A percentile compares a stretch with the other conserved stretches of the same genome.
Conservation (phyloP, 1,284 basidiomycete genomes). For the Anthracocystis walkeri region DNA sequence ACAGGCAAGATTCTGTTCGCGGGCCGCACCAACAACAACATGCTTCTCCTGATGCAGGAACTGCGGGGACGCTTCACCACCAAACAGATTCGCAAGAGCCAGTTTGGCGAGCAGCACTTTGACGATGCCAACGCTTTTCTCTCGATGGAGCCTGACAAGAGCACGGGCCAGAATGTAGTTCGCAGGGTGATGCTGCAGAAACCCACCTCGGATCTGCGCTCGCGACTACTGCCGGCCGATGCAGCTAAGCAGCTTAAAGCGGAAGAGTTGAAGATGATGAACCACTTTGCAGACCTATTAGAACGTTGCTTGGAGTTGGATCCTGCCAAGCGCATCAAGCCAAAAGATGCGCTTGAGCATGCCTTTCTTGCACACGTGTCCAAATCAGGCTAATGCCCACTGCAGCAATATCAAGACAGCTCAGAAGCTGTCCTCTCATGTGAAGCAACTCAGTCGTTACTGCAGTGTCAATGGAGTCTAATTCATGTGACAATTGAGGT, state of each 20-base stretch:
- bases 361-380: slow-evolving; percentile 75
- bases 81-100: slow-evolving; percentile 93
- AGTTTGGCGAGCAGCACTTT: slow-evolving; percentile 91
- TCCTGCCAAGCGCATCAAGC: slow-evolving; percentile 84
- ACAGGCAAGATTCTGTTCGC: slow-evolving; percentile 99
- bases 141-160: slow-evolving; percentile 58
- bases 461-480: no score
- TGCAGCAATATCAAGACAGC: no score
- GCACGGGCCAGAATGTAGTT: slow-evolving; percentile 75
- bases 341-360: slow-evolving; percentile 87
- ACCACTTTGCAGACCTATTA: slow-evolving; percentile 87
- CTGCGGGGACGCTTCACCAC: slow-evolving; percentile 91
- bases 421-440: no score
- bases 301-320: slow-evolving; percentile 94
- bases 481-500: no score
- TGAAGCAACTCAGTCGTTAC: no score
- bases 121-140: slow-evolving; percentile 79
- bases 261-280: slow-evolving; percentile 86
- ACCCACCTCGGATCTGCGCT: slow-evolving; percentile 82
- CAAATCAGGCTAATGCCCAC: neutral
- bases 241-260: slow-evolving; percentile 80
- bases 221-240: slow-evolving; percentile 83
- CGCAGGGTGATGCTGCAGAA: slow-evolving; percentile 87
- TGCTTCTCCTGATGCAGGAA: slow-evolving; percentile 84
- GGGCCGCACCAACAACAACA: slow-evolving; percentile 96